phyloP scores from a whole-genome alignment of 169 alveolate genomes.

The Cyclospora cayetanensis region DNA sequence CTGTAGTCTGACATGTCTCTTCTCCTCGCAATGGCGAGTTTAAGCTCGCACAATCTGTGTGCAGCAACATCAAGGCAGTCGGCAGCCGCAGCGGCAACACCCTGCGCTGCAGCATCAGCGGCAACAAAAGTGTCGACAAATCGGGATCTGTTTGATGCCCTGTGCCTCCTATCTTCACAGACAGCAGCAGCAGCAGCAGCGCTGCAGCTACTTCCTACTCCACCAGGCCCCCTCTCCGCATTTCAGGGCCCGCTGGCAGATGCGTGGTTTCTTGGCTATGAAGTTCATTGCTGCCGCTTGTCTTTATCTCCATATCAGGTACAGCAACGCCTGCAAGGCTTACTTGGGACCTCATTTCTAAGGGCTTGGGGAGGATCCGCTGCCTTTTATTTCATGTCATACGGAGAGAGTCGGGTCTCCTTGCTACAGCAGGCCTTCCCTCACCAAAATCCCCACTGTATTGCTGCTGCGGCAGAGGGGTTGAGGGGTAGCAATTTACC shows the following conservation, averaged over 20 bases:
- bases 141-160: background rate
- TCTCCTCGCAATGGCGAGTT: too few relatives aligned
- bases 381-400: background rate
- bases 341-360: background rate
- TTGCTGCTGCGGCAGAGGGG: constrained; percentile 14
- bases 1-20: too few relatives aligned
- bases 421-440: background rate
- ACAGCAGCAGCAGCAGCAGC: constrained; percentile 34
- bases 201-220: background rate
- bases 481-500: background rate
- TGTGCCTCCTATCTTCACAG: background rate
- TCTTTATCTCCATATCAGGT: background rate
- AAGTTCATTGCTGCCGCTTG: background rate
- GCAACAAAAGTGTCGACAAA: background rate
- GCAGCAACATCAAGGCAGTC: too few relatives aligned
- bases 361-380: background rate
- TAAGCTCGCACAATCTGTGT: too few relatives aligned
- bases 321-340: background rate
- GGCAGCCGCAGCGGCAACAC: too few relatives aligned
- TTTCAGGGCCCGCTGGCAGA: background rate
- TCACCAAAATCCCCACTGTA: background rate
- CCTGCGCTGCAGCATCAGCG: background rate
- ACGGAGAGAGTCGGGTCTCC: background rate
- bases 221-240: background rate
- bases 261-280: background rate